Conservation (phyloP, 257 asterid genomes). For the Striga asiatica region DNA sequence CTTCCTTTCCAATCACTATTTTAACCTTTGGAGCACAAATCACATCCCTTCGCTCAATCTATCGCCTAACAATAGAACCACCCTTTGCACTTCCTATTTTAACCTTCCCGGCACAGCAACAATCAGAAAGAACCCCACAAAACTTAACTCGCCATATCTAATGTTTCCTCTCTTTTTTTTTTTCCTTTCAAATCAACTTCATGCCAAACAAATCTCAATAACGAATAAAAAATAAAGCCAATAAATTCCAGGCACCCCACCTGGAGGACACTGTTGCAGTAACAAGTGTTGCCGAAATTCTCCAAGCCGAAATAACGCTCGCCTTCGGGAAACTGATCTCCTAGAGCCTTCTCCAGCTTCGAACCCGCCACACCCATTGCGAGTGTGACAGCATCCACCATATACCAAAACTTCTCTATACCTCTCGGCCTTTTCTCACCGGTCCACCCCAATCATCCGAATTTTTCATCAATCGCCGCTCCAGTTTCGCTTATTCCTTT, state of each 20-base stretch:
- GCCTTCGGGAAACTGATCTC: slow-evolving; percentile 57
- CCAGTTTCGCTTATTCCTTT: neutral
- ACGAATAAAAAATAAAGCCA: neutral
- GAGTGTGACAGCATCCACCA: slow-evolving; percentile 30
- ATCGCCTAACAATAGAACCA: no score
- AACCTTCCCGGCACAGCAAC: no score
- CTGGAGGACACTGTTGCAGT: slow-evolving; percentile 56
- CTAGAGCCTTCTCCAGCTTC: slow-evolving; percentile 46
- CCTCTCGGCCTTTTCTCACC: slow-evolving; percentile 6
- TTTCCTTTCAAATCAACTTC: no score
- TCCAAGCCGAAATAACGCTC: slow-evolving; percentile 56
- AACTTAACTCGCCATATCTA: no score
- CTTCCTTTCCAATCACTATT: neutral
- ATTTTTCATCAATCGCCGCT: slow-evolving; percentile 2
- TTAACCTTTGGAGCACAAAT: no score
- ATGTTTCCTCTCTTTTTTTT: no score
- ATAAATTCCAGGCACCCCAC: no score
- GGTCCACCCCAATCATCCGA: neutral
- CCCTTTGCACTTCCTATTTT: no score
- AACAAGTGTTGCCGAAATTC: slow-evolving; percentile 59
- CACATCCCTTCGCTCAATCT: no score
- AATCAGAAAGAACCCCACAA: no score
- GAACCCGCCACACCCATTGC: slow-evolving; percentile 54
- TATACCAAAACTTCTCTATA: slow-evolving; percentile 41
- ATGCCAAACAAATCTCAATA: neutral